Evolutionary conservation across 371 early-diverging fungal species (phyloP), one percentile per base, ranked within the genome.

Genomic region (Circinella umbellata): DNA sequence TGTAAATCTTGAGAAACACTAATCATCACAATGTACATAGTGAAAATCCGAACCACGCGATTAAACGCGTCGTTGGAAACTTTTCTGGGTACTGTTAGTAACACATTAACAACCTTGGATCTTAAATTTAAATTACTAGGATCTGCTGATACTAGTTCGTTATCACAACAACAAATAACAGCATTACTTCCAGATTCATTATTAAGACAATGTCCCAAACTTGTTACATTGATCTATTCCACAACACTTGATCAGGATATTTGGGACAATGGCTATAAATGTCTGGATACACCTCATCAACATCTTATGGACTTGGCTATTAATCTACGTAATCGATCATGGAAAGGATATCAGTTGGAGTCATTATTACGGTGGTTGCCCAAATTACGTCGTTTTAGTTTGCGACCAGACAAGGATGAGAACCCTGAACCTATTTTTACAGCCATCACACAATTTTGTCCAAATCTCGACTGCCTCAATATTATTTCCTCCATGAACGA

Each of bases 351-450:
- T 57, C 18, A 34, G 14, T 34, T 57, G 57, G 34, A 57, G 7
- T 34, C 34, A 57, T n/a, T 57, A n/a, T n/a, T 57, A 57, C 57
- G 27, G 35, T 57, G 27, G 9, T 34, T 57, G 4, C 57, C 57
- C 6, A 57, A 57, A 27, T 34, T 57, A n/a, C 57, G 57, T 9
- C 57, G 57, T 7, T 14, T 57, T 4, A 57, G 57, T n/a, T 7
- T 57, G 9, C 34, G 20, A 13, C 57, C 57, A 5, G 57, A 57
- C 14, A 57, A 57, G 35, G 34, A 57, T 34, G 57, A 57, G 34
- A 27, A 57, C 14, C 57, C 57, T 34, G 57, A 57, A 34, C 57
- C 14, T 4, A 57, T 57, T n/a, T 34, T 57, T 57, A n/a, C 57
- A n/a, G n/a, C 18, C 7, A 27, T 57, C 4, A 27, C 57, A 8